Evolutionary conservation across 2,329 filamentous ascomycete genomes (phyloP).

Genomic region (Colletotrichum godetiae): DNA sequence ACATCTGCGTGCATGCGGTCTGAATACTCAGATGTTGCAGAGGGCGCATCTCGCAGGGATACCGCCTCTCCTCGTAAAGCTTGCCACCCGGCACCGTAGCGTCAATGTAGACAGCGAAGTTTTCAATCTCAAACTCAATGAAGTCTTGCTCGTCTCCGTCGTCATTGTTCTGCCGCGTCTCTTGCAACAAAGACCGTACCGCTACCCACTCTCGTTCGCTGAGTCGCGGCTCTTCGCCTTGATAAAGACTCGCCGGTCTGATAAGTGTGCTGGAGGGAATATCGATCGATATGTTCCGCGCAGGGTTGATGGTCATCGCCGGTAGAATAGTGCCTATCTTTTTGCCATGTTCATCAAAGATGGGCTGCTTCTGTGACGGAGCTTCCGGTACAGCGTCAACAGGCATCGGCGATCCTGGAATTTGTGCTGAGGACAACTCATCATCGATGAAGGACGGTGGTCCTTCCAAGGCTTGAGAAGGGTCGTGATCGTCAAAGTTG

Average conservation of each 20-base stretch:
- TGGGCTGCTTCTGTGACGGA: background rate
- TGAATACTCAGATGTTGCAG: slow-evolving; percentile 62
- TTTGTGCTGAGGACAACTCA: background rate
- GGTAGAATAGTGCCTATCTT: background rate
- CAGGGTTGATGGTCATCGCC: background rate
- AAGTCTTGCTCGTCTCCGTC: slow-evolving; percentile 43
- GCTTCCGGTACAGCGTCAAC: background rate
- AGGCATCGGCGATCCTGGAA: background rate
- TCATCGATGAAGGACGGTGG: background rate
- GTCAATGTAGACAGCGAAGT: slow-evolving; percentile 69
- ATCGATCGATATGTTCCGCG: background rate
- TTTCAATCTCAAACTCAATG: slow-evolving; percentile 63
- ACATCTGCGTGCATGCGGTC: slow-evolving; percentile 51
- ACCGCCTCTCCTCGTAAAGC: background rate
- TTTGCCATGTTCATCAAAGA: background rate
- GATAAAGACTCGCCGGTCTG: slow-evolving; percentile 31
- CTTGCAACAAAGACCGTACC: slow-evolving; percentile 43
- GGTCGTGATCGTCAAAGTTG: background rate
- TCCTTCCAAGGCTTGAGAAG: background rate
- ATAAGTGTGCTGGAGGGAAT: slow-evolving; percentile 28
- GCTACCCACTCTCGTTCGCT: slow-evolving; percentile 44
- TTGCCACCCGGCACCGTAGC: slow-evolving; percentile 38
- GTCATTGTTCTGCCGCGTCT: slow-evolving; percentile 10
- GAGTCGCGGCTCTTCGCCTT: slow-evolving; percentile 40
- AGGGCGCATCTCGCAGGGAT: slow-evolving; percentile 62